A percentile compares a stretch with the other conserved stretches of the same genome.
Evolutionary conservation across 23 red algal genomes (phyloP).

Genomic region (Porphyridium purpureum): DNA sequence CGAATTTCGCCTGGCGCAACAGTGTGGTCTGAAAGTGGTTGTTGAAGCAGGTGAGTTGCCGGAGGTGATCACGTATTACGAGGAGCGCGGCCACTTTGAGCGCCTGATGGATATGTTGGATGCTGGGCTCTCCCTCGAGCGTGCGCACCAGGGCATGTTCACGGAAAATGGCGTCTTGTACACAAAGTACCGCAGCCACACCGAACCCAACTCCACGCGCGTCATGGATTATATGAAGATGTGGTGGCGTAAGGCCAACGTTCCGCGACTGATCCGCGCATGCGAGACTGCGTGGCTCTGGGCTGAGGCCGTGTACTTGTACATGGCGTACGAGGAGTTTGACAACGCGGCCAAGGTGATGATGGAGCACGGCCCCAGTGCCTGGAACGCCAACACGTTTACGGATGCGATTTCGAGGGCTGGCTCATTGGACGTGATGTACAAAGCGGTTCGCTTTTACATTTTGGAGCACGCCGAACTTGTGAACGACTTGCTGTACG

Average conservation of each 20-base stretch:
- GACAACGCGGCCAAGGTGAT: conserved; percentile 87
- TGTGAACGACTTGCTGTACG: conserved; percentile 69
- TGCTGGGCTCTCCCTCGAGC: conserved; percentile 59
- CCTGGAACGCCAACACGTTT: conserved; percentile 62
- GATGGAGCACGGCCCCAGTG: conserved; percentile 78
- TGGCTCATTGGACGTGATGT: conserved; percentile 77
- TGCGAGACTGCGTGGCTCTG: conserved; percentile 74
- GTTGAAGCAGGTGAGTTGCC: conserved; percentile 89
- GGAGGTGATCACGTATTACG: conserved; percentile 77
- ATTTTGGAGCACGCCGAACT: conserved; percentile 84
- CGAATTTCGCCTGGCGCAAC: conserved; percentile 85
- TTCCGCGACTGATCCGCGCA: conserved; percentile 67
- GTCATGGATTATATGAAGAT: conserved; percentile 92
- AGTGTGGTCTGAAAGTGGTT: conserved; percentile 78
- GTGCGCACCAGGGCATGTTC: conserved; percentile 84
- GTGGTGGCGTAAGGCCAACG: conserved; percentile 85
- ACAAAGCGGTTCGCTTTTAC: conserved; percentile 91
- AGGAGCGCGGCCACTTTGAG: conserved; percentile 83
- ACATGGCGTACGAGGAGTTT: conserved; percentile 92
- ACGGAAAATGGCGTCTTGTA: conserved; percentile 83
- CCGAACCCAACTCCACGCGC: conserved; percentile 9
- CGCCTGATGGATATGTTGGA: conserved; percentile 80
- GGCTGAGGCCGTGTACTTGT: conserved; percentile 70
- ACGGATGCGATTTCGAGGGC: conserved; percentile 68
- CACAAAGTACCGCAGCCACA: conserved; percentile 64